Evolutionary conservation across 2,329 filamentous ascomycete genomes (phyloP), one percentile per base, ranked within the genome.

Genomic region (Talaromyces sp.): DNA sequence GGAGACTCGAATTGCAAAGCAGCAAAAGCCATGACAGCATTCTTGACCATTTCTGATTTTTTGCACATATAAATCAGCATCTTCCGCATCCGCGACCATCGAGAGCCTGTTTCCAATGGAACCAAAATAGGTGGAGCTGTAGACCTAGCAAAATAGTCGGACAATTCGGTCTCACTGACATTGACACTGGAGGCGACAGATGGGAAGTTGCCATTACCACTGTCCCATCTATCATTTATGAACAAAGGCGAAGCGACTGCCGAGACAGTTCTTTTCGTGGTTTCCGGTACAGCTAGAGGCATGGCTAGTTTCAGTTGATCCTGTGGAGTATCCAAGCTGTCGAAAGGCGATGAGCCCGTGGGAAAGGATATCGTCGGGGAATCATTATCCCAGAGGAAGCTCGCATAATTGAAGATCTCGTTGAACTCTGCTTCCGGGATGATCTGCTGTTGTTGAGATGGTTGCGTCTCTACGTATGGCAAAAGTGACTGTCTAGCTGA

Each of bases 21-120:
- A 1, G 83, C 82, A 70, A 86, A 86, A 6, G 84, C 82, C 66
- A 85, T 74, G 24, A 85, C 81, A 7, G 83, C 81, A 68, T 78
- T 77, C 19, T 72, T 71, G 13, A 85, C 80, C 75, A 86, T 81
- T 3, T 75, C 69, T 0, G 83, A 85, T 9, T 78, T 73, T 19
- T 74, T 74, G 3, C 83, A 79, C 79, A 85, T 83, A 2, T 79
- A 75, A 1, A 82, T 76, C 19, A 86, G 78, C 35, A 81, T 75
- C 54, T 82, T 80, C 5, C 83, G 76, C 68, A 84, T 83, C 0
- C 79, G 76, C 2, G 80, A 74, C 84, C 84, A 86, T 60, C 81
- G 82, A 68, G 81, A 82, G 62, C 83, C 80, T 7, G 82, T 83
- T 68, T 86, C 84, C 0, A 85, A 81, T 57, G 85, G 81, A 19